Conservation (phyloP, 257 asterid genomes). For the Handroanthus guayacan region DNA sequence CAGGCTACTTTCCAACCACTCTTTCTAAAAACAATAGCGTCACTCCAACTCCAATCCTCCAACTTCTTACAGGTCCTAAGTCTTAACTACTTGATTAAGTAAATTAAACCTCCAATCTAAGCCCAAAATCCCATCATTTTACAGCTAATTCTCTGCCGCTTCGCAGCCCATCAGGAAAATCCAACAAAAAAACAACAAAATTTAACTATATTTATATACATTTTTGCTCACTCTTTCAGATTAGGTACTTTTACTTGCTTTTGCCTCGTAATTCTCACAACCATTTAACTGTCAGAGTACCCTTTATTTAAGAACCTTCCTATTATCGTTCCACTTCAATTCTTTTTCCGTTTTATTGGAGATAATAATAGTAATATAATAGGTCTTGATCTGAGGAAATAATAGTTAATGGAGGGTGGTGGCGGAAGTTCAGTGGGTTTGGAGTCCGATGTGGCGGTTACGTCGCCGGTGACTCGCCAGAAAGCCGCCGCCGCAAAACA, state of each 20-base stretch:
- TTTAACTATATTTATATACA: not conserved
- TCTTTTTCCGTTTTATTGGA: constrained; percentile 8
- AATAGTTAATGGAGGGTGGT: constrained; percentile 41
- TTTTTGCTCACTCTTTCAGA: constrained; percentile 36
- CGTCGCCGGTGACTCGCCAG: constrained; percentile 79
- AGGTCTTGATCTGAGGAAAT: constrained; percentile 36
- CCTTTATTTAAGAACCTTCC: constrained; percentile 37
- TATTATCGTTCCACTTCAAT: constrained; percentile 2
- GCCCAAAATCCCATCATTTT: constrained; percentile 32
- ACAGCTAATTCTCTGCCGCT: constrained; percentile 47
- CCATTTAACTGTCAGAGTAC: constrained; percentile 34
- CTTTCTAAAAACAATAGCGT: constrained; percentile 1
- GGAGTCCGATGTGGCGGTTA: constrained; percentile 65
- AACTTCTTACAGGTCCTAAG: not conserved
- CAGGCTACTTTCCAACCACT: not conserved
- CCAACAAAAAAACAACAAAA: constrained; percentile 30
- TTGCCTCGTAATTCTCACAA: constrained; percentile 43
- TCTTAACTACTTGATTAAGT: constrained; percentile 12
- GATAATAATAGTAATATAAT: not conserved
- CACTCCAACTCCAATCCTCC: constrained; percentile 35
- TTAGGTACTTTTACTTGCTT: constrained; percentile 13
- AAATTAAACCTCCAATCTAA: not conserved
- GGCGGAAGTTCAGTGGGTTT: constrained; percentile 51
- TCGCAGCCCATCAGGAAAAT: constrained; percentile 35
- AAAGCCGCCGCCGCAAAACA: constrained; percentile 82